Conservation (phyloP, 2,329 filamentous ascomycete genomes). For the Calonectria pseudoreteaudii region DNA sequence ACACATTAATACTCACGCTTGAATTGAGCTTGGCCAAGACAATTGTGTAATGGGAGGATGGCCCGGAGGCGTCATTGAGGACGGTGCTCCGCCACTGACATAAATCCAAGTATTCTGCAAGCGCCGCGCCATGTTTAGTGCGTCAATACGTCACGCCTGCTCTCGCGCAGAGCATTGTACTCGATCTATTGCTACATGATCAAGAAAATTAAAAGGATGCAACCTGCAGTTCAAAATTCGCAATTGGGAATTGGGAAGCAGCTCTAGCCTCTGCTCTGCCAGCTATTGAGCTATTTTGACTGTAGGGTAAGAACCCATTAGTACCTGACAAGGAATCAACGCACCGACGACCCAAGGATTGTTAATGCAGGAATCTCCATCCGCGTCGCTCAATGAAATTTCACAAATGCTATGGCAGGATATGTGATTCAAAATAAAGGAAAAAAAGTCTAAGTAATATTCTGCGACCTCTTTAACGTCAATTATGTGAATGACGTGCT, state of each 20-base stretch:
- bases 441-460: background rate
- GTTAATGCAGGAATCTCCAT: slow-evolving; percentile 18
- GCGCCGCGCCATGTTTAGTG: too few species aligned
- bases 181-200: background rate
- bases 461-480: slow-evolving; percentile 17
- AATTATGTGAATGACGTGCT: slow-evolving; percentile 19
- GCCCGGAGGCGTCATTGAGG: too few species aligned
- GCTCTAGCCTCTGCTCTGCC: slow-evolving; percentile 12
- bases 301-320: slow-evolving; percentile 23
- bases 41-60: background rate
- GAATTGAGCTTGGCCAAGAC: background rate
- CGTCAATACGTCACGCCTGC: too few species aligned
- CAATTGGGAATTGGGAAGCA: background rate
- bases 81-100: background rate
- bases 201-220: background rate
- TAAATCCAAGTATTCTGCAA: background rate
- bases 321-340: slow-evolving; percentile 22
- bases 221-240: too few species aligned
- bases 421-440: slow-evolving; percentile 19
- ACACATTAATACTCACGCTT: background rate
- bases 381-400: slow-evolving; percentile 21
- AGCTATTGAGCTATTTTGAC: slow-evolving; percentile 20
- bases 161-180: too few species aligned
- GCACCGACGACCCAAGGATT: slow-evolving; percentile 15
- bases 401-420: slow-evolving; percentile 2